Evolutionary conservation across 2,329 filamentous ascomycete genomes (phyloP).

Genomic region (Hortaea werneckii): DNA sequence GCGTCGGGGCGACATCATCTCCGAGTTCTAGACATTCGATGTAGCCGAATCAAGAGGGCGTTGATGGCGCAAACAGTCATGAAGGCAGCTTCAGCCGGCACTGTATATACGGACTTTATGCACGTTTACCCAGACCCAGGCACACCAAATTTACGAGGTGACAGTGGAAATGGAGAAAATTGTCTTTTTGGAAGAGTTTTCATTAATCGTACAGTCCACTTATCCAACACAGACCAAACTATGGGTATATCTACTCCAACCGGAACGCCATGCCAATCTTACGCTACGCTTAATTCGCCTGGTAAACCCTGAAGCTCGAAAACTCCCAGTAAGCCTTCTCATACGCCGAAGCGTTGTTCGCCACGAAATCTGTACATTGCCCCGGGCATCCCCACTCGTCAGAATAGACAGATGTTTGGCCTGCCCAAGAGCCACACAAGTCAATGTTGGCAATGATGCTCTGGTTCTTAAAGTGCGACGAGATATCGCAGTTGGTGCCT

Average conservation of each 20-base stretch:
- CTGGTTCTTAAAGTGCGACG: conserved; percentile 27
- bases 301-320: conserved; percentile 28
- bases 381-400: conserved; percentile 19
- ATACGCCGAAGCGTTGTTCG: conserved; percentile 22
- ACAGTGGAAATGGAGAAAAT: too few relatives aligned
- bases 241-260: background rate
- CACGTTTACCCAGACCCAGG: too few relatives aligned
- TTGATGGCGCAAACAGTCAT: background rate
- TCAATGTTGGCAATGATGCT: conserved; percentile 28
- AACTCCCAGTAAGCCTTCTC: conserved; percentile 29
- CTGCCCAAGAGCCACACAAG: conserved; percentile 30
- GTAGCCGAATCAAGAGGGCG: background rate
- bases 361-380: conserved; percentile 22
- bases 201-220: too few relatives aligned
- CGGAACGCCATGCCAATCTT: background rate
- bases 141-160: too few relatives aligned
- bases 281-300: conserved; percentile 6
- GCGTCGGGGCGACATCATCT: conserved; percentile 73
- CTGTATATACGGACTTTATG: too few relatives aligned
- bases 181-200: too few relatives aligned
- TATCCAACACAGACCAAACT: background rate
- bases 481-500: conserved; percentile 25
- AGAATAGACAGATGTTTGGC: conserved; percentile 18
- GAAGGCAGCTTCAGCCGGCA: too few relatives aligned
- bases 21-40: conserved; percentile 54